phyloP scores from a whole-genome alignment of 2,329 filamentous ascomycete species.

The Thermomyces lanuginosus region DNA sequence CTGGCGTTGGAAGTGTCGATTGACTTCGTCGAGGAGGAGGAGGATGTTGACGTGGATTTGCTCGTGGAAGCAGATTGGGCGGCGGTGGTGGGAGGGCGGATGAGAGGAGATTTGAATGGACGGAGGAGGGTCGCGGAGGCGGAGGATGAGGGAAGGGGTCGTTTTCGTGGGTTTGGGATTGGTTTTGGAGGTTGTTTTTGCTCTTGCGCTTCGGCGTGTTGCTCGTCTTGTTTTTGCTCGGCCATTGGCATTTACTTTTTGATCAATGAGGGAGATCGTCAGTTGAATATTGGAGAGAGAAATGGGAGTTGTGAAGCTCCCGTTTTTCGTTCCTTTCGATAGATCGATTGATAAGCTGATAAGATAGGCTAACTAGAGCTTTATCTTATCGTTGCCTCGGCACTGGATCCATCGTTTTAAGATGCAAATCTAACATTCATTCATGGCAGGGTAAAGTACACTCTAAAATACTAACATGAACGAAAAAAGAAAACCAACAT shows the following conservation, averaged over 20 bases:
- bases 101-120: slow-evolving; percentile 55
- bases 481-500: slow-evolving; percentile 1
- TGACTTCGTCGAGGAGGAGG: slow-evolving; percentile 1
- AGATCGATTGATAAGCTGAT: slow-evolving; percentile 9
- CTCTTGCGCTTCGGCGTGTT: not conserved
- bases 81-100: not conserved
- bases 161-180: slow-evolving; percentile 26
- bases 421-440: too few species aligned
- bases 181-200: not conserved
- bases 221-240: too few species aligned
- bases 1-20: slow-evolving; percentile 5
- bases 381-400: not conserved
- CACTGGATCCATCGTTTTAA: not conserved
- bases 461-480: slow-evolving; percentile 1
- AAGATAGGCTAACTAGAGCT: too few species aligned
- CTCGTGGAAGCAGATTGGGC: not conserved
- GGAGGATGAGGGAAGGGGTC: slow-evolving; percentile 44
- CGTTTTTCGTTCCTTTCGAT: slow-evolving; percentile 1
- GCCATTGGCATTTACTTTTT: too few species aligned
- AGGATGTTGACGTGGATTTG: not conserved
- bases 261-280: not conserved
- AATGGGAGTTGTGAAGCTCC: not conserved
- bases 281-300: not conserved
- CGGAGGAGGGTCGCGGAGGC: slow-evolving; percentile 46
- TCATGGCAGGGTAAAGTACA: slow-evolving; percentile 1